A percentile compares a stretch with the other conserved stretches of the same genome.
These are phyloP conservation scores for Paradendryphiella salina DNA, from an alignment of 2,329 filamentous ascomycete species.

Conservation along the genomic window DNA sequence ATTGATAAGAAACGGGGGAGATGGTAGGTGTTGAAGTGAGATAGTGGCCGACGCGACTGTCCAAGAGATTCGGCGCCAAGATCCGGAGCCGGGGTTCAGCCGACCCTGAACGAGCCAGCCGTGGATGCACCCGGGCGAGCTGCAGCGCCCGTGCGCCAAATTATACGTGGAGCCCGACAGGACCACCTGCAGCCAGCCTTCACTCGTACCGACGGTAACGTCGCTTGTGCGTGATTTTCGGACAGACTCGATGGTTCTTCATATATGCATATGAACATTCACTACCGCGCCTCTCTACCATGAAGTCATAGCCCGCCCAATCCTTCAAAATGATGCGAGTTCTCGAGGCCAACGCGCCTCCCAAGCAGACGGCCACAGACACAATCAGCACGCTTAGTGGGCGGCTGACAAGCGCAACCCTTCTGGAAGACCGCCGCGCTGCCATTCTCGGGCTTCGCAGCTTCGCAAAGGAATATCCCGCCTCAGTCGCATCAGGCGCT, in stretches of 20 bases:
- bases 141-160: conserved; percentile 20
- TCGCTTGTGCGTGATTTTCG: background rate
- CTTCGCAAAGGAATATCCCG: conserved; percentile 95
- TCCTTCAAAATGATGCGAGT: conserved; percentile 54
- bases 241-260: conserved; percentile 1
- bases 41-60: conserved; percentile 7
- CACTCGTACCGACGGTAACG: background rate
- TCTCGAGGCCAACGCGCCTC: conserved; percentile 74
- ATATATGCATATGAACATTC: background rate
- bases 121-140: background rate
- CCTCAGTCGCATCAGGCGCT: conserved; percentile 92
- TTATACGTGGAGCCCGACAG: conserved; percentile 28
- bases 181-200: background rate
- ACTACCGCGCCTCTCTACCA: conserved; percentile 11
- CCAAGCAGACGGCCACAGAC: conserved; percentile 93
- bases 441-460: conserved; percentile 87
- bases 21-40: conserved; percentile 1
- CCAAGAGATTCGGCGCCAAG: conserved; percentile 21
- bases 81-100: conserved; percentile 23
- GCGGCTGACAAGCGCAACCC: conserved; percentile 82
- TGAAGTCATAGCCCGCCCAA: conserved; percentile 24
- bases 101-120: conserved; percentile 6
- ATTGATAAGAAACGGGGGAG: conserved; percentile 10
- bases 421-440: conserved; percentile 91
- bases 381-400: conserved; percentile 90